These are phyloP conservation scores for Nephelium lappaceum DNA, from an alignment of 345 rosid genomes.

Conservation along the genomic window DNA sequence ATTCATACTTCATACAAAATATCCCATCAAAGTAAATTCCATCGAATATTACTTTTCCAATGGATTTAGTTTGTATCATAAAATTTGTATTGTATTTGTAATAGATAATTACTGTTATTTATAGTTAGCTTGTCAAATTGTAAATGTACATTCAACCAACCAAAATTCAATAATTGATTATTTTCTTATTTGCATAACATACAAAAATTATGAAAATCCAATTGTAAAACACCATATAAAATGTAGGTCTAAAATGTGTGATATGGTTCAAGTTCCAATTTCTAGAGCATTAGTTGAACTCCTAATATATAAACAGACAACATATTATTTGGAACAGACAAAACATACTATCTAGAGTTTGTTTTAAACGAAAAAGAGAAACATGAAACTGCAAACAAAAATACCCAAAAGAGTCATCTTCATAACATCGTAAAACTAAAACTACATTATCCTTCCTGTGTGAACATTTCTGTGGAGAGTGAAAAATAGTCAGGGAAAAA, in stretches of 20 bases:
- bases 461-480: neutral
- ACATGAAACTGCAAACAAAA: neutral
- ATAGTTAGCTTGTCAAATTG: too few relatives aligned
- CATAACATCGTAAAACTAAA: too few relatives aligned
- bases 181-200: neutral
- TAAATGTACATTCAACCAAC: neutral
- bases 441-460: neutral
- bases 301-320: neutral
- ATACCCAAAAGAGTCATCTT: neutral
- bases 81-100: too few relatives aligned
- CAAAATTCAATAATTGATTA: neutral
- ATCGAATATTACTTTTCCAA: too few relatives aligned
- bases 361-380: neutral
- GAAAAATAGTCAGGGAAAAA: neutral
- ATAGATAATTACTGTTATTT: too few relatives aligned
- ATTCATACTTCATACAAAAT: too few relatives aligned
- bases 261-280: slow-evolving; percentile 2
- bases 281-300: neutral
- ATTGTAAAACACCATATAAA: neutral
- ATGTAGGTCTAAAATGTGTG: neutral
- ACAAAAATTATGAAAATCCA: neutral
- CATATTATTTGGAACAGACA: too few relatives aligned
- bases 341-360: neutral
- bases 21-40: neutral
- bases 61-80: too few relatives aligned